phyloP scores from a whole-genome alignment of 2,329 filamentous ascomycete species.

The Beauveria sp. region DNA sequence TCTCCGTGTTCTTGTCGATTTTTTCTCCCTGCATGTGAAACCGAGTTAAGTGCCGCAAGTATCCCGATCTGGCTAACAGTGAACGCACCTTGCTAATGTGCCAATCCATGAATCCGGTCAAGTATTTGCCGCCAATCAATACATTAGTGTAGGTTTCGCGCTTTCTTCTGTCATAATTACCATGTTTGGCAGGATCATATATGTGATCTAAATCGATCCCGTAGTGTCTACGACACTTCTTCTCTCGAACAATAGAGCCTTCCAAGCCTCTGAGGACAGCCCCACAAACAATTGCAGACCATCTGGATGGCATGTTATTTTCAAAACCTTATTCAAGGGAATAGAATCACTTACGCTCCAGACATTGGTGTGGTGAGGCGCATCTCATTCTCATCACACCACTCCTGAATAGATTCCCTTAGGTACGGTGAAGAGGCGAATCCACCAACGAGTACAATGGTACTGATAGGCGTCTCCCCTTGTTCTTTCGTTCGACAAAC shows the following conservation, averaged over 20 bases:
- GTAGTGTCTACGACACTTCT: constrained; percentile 12
- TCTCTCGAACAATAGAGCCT: constrained; percentile 11
- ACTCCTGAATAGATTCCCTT: neutral
- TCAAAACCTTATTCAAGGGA: neutral
- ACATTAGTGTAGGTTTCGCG: no score
- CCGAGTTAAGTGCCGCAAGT: neutral
- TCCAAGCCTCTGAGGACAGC: constrained; percentile 11
- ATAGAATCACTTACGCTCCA: neutral
- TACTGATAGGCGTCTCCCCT: neutral
- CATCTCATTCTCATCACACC: neutral
- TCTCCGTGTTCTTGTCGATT: neutral
- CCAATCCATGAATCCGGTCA: neutral
- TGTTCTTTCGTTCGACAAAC: neutral
- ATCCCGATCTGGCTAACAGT: neutral
- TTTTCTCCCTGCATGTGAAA: neutral
- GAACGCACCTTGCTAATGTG: neutral
- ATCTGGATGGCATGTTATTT: neutral
- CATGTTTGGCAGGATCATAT: neutral
- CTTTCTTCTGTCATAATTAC: neutral
- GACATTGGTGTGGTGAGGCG: neutral
- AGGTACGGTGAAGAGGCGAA: neutral
- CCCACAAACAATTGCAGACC: constrained; percentile 11
- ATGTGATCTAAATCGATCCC: fast-evolving
- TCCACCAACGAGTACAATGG: neutral
- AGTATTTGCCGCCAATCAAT: no score